Base-by-base conservation (phyloP, 2,329 filamentous ascomycete species). In the Tothia fuscella region DNA sequence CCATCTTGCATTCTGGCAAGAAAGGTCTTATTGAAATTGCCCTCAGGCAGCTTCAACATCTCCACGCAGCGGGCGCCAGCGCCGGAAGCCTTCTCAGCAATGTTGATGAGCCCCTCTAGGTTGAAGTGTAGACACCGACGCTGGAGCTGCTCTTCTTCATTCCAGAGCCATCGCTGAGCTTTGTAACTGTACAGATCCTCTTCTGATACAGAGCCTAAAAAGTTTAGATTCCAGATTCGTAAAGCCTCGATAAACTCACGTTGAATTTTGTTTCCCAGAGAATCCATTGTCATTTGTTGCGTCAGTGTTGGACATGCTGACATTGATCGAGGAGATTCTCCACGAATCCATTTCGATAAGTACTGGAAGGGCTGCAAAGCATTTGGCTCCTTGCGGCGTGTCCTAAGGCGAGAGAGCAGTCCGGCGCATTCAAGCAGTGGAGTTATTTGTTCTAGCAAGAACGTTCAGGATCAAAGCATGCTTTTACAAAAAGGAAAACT, bases 21-120 rank as follows among this genome's bases (percentile, higher is more conserved):
- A 42, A 50, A 52, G 16, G 44, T 46, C 42, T 52, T 51, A 40
- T 53, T 61, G 43, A 52, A 51, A 16, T 55, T 45, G 1, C 58
- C 58, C 46, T 61, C 58, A 31, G 32, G 32, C 16, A 34, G 16
- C 16, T 34, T 34, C 32, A 16, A 10, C 9, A 34, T 10, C 10
- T 17, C 32, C 9, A 19, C 16, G 16, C 32, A 34, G 37, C 13
- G 16, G 9, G 32, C 32, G 16, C 16, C 32, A 10, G 10, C 9
- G 17, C 32, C 32, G 9, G 16, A 9, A 9, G 32, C 32, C 10
- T 10, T 17, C 17, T 34, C 32, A 16, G 20, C 35, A 17, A 38
- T 25, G 7, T 17, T 22, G 13, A 38, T 21, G 21, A 38, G 35
- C 10, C 7, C 35, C 22, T 7, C 17, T 7, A 38, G 35, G 35